A percentile compares a stretch with the other conserved stretches of the same genome.
These are phyloP conservation scores for Apodospora peruviana DNA, from an alignment of 495 filamentous ascomycete species.

Conservation along the genomic window DNA sequence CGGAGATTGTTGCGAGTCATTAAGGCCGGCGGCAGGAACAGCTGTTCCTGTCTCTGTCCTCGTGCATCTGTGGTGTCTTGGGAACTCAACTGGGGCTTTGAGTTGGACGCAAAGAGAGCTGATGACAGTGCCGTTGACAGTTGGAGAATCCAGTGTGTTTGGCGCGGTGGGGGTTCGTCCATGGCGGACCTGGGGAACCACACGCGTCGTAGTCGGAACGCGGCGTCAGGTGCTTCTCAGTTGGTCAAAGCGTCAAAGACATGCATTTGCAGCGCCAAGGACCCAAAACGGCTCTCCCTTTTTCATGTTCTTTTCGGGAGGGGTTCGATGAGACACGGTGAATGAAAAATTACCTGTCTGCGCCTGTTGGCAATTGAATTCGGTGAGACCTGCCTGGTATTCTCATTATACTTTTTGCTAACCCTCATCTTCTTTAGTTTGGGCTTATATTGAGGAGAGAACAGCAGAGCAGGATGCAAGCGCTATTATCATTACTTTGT, in stretches of 20 bases:
- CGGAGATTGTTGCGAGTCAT: constrained; percentile 55
- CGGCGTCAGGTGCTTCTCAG: constrained; percentile 20
- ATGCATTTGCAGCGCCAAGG: background rate
- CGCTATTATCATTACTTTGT: no score
- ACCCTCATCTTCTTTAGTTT: no score
- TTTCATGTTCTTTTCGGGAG: no score
- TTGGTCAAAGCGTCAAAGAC: constrained; percentile 8
- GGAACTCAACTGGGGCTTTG: constrained; percentile 12
- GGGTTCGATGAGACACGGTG: no score
- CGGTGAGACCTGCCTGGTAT: no score
- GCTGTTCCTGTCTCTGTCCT: constrained; percentile 26
- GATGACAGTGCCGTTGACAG: background rate
- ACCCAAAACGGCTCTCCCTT: no score
- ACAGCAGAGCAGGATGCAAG: no score
- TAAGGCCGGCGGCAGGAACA: constrained; percentile 30
- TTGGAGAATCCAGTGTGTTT: constrained; percentile 8
- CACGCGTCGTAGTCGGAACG: constrained; percentile 16
- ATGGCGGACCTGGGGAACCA: constrained; percentile 1
- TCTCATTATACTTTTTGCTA: no score
- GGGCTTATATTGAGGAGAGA: no score
- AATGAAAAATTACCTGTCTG: no score
- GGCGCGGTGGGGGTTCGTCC: constrained; percentile 12
- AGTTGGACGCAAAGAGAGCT: no score
- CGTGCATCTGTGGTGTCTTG: constrained; percentile 21
- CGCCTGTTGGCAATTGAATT: no score